These are phyloP conservation scores for Xerocomus amazonicus DNA, from an alignment of 1,284 basidiomycete species.

Conservation along the genomic window DNA sequence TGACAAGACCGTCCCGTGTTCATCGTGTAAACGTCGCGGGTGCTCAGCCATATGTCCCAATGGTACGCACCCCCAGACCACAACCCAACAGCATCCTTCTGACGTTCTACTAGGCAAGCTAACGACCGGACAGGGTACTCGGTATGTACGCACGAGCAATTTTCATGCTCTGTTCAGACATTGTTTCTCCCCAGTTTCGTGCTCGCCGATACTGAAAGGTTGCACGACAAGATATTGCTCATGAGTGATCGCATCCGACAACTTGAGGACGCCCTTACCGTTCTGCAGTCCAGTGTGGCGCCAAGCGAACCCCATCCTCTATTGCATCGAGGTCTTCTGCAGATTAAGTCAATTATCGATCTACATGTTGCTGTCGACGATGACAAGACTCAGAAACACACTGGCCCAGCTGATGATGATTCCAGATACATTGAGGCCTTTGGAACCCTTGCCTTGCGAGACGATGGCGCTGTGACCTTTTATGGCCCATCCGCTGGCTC, in stretches of 20 bases:
- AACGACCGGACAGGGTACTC: conserved; percentile 70
- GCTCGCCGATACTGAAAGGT: conserved; percentile 71
- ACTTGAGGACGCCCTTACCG: conserved; percentile 69
- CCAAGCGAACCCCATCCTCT: conserved; percentile 56
- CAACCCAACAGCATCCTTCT: neutral
- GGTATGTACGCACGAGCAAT: conserved; percentile 36
- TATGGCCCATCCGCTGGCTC: conserved; percentile 63
- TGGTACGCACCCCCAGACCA: conserved; percentile 35
- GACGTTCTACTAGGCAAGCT: conserved; percentile 39
- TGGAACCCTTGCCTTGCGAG: conserved; percentile 58
- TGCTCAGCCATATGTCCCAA: conserved; percentile 76
- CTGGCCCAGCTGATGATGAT: conserved; percentile 39
- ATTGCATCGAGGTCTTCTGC: conserved; percentile 57
- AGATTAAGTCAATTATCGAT: conserved; percentile 67
- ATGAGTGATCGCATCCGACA: conserved; percentile 75
- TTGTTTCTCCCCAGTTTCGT: conserved; percentile 50
- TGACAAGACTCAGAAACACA: conserved; percentile 19
- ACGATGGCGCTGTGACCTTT: conserved; percentile 62
- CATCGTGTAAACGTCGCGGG: conserved; percentile 69
- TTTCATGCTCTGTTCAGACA: neutral
- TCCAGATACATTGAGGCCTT: conserved; percentile 56
- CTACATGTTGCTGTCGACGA: conserved; percentile 51
- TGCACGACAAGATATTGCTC: conserved; percentile 66
- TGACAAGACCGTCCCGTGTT: conserved; percentile 72
- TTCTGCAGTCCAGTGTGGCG: conserved; percentile 49